phyloP scores from a whole-genome alignment of 257 asterid species.

The Solanum ahanhuiri region DNA sequence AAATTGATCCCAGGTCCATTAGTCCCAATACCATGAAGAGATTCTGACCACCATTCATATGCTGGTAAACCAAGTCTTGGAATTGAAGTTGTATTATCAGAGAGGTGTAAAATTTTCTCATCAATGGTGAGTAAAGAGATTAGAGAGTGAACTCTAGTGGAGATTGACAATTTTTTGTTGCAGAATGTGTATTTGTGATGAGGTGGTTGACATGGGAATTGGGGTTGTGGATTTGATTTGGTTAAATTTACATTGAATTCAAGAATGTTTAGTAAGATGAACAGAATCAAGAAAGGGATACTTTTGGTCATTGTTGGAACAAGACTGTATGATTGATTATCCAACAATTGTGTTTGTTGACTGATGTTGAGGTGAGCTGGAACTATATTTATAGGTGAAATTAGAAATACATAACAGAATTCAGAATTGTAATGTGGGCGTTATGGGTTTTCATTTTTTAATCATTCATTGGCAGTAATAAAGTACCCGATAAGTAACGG shows the following conservation, averaged over 20 bases:
- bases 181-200: conserved; percentile 47
- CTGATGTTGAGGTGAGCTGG: too few relatives aligned
- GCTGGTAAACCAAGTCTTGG: conserved; percentile 69
- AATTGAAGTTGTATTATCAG: conserved; percentile 47
- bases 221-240: not conserved
- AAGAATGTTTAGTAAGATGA: not conserved
- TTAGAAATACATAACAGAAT: not conserved
- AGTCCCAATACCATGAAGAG: conserved; percentile 75
- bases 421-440: not conserved
- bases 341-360: not conserved
- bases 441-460: not conserved
- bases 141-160: conserved; percentile 46
- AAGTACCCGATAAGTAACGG: not conserved
- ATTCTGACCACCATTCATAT: conserved; percentile 94
- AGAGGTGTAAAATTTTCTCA: conserved; percentile 68
- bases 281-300: not conserved
- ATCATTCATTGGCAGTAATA: not conserved
- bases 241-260: not conserved
- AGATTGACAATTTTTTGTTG: conserved; percentile 41
- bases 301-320: not conserved
- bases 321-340: not conserved
- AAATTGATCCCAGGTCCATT: conserved; percentile 81
- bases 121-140: conserved; percentile 52
- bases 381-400: not conserved
- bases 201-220: conserved; percentile 50